Base-by-base conservation (phyloP, 306 rosid genomes). In the Malus orientalis region DNA sequence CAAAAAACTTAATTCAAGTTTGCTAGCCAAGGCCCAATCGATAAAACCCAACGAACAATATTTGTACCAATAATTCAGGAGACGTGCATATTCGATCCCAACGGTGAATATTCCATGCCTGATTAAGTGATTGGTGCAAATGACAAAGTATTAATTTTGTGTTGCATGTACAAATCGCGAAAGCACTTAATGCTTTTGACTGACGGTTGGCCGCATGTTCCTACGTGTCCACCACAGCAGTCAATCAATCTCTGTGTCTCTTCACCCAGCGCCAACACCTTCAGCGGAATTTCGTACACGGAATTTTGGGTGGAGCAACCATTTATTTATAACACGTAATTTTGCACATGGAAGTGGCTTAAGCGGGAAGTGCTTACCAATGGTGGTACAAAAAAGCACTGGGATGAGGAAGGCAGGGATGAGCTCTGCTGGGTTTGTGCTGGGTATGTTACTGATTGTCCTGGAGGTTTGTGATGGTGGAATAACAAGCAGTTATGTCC, bases 381-480 rank as follows among this genome's bases (percentile, higher is more conserved):
- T 42, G 45, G 12, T 42, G 12, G 45, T 42, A 42, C 11, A 42
- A 42, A 42, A 42, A 42, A 10, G 45, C 45, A 42, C 45, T 42
- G 45, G 45, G 45, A 42, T 42, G 45, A 42, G 45, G 45, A 40
- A 40, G 45, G 45, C 12, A 40, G 45, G 45, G 60, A 54, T 23
- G 33, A 29, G 16, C 44, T 20, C 36, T 60, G 20, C 61, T 33
- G 76, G 55, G 45, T 13, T 80, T 13, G 68, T 80, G 5, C 78
- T 81, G 29, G 68, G 58, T 32, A 55, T 83, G 79, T 27, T 84
- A 33, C 38, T 85, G 82, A 67, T 80, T 65, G 74, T 68, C 47
- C 73, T 65, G 22, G 79, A 78, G 69, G 23, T 89, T 12, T 80
- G 90, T 69, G 73, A 86, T 69, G 91, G 90, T 22, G 88, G 96